phyloP scores from a whole-genome alignment of 257 asterid species.

The Salvia hispanica region DNA sequence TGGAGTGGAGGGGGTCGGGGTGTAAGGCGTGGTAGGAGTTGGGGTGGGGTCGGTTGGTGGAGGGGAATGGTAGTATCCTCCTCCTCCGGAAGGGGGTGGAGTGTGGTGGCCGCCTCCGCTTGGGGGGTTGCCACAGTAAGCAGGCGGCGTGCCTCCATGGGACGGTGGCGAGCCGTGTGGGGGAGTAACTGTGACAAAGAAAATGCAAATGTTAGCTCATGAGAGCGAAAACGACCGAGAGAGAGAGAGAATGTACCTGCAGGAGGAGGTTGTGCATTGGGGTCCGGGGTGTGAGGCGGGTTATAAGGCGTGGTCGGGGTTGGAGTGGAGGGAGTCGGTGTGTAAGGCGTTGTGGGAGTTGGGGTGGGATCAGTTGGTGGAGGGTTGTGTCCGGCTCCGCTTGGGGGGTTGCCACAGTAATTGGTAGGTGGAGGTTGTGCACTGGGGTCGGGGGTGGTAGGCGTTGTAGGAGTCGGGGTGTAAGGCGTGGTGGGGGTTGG shows the following conservation, averaged over 20 bases:
- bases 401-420: too few relatives aligned
- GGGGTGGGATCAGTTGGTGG: too few relatives aligned
- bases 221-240: neutral
- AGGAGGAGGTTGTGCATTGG: constrained; percentile 43
- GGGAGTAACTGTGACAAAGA: constrained; percentile 47
- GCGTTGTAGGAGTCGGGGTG: too few relatives aligned
- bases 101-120: constrained; percentile 41
- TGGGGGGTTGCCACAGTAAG: constrained; percentile 76
- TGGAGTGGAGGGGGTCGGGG: constrained; percentile 41
- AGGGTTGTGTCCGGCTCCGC: too few relatives aligned
- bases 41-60: constrained; percentile 34
- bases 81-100: constrained; percentile 52
- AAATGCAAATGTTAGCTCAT: constrained; percentile 14
- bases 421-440: too few relatives aligned
- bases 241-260: constrained; percentile 34
- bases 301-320: too few relatives aligned
- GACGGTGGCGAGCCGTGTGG: constrained; percentile 49
- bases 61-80: constrained; percentile 43
- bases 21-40: constrained; percentile 37
- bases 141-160: constrained; percentile 53
- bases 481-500: constrained; percentile 25
- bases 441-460: too few relatives aligned
- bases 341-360: too few relatives aligned
- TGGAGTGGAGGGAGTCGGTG: too few relatives aligned
- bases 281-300: too few relatives aligned